Conservation (phyloP, 2,329 filamentous ascomycete genomes). For the Arachnomyces sp. region DNA sequence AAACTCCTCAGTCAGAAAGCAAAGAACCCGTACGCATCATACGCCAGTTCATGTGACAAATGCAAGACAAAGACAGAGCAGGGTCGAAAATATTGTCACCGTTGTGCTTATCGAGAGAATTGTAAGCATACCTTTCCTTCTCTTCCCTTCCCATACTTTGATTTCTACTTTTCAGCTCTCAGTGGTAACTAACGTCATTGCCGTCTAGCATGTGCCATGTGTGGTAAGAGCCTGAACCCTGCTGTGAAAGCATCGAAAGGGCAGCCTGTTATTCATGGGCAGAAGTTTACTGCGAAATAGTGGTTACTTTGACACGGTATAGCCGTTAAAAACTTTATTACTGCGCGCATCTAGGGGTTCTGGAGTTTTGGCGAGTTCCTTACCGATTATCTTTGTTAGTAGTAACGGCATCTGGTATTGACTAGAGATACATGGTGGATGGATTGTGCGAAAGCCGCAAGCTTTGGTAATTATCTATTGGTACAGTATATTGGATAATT, state of each 20-base stretch:
- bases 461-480: slow-evolving; percentile 22
- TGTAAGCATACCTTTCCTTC: slow-evolving; percentile 36
- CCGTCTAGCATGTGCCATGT: slow-evolving; percentile 51
- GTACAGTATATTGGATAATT: slow-evolving; percentile 29
- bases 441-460: too few relatives aligned
- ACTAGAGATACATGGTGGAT: too few relatives aligned
- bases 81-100: slow-evolving; percentile 53
- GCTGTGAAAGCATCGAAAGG: slow-evolving; percentile 38
- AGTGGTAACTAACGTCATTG: not conserved
- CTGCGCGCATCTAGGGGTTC: too few relatives aligned
- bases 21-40: slow-evolving; percentile 58
- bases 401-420: too few relatives aligned
- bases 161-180: not conserved
- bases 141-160: not conserved
- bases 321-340: too few relatives aligned
- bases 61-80: slow-evolving; percentile 59
- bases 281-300: slow-evolving; percentile 58
- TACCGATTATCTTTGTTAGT: too few relatives aligned
- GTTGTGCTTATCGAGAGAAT: slow-evolving; percentile 55
- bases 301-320: too few relatives aligned
- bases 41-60: slow-evolving; percentile 51
- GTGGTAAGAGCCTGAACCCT: slow-evolving; percentile 47
- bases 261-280: slow-evolving; percentile 49
- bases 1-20: slow-evolving; percentile 57
- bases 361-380: too few relatives aligned